Evolutionary conservation across 768 basidiomycete species (phyloP).

Genomic region (Erythrobasidium yunnanense): DNA sequence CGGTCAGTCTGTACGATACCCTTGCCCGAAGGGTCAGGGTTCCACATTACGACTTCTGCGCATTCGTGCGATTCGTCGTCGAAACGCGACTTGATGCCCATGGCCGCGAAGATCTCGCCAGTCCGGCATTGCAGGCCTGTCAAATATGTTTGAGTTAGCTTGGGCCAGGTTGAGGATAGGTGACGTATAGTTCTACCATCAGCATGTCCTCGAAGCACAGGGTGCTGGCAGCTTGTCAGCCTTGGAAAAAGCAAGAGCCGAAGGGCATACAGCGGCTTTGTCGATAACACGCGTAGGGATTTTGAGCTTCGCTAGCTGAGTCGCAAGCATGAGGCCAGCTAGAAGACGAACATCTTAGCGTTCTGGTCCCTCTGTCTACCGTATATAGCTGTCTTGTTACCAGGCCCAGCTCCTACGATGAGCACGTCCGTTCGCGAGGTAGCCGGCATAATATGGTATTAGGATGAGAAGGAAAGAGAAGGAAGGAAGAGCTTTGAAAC

Average conservation of each 20-base stretch:
- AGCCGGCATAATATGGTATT: background rate
- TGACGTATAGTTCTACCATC: background rate
- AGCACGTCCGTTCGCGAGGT: slow-evolving; percentile 26
- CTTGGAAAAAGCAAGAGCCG: no score
- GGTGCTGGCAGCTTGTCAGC: no score
- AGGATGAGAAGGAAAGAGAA: background rate
- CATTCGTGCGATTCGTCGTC: slow-evolving; percentile 23
- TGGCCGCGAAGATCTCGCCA: slow-evolving; percentile 29
- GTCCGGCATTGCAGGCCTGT: slow-evolving; percentile 25
- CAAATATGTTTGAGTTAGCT: background rate
- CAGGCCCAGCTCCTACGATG: slow-evolving; percentile 31
- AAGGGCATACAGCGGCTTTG: no score
- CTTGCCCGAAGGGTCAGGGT: background rate
- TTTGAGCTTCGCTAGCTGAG: slow-evolving; percentile 31
- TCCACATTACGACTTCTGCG: slow-evolving; percentile 30
- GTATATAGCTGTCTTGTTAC: background rate
- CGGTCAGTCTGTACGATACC: slow-evolving; percentile 17
- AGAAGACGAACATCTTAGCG: background rate
- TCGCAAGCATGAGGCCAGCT: slow-evolving; percentile 31
- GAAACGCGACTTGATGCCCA: slow-evolving; percentile 25
- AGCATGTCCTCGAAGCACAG: slow-evolving; percentile 26
- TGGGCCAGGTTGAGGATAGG: background rate
- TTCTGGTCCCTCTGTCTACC: background rate
- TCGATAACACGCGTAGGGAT: slow-evolving; percentile 27
- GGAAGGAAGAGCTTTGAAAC: background rate